phyloP scores from a whole-genome alignment of 2,329 filamentous ascomycete genomes.

The Myriosclerotinia curreyana region DNA sequence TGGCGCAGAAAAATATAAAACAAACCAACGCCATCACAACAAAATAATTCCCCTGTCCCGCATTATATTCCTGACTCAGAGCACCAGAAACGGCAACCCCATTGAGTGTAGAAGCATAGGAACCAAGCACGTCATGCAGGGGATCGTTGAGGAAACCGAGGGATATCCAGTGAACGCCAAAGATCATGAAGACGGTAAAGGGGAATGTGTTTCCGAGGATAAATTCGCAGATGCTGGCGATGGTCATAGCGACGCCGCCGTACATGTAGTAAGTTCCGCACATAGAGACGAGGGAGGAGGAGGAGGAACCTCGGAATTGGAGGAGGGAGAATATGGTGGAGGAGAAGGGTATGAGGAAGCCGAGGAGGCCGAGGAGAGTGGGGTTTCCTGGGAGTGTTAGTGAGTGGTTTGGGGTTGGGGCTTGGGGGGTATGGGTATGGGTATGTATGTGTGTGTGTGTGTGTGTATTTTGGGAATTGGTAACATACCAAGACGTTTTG shows the following conservation, averaged over 20 bases:
- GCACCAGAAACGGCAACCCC: neutral
- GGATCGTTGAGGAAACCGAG: constrained; percentile 49
- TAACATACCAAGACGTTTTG: constrained; percentile 25
- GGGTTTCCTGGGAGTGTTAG: constrained; percentile 5
- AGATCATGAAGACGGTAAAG: constrained; percentile 24
- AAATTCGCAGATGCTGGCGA: constrained; percentile 27
- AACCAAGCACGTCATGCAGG: constrained; percentile 65
- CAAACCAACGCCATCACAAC: constrained; percentile 23
- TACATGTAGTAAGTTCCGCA: constrained; percentile 22
- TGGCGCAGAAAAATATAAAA: constrained; percentile 22
- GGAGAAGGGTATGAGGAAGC: constrained; percentile 24
- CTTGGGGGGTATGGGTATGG: too few relatives aligned
- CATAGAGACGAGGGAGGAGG: constrained; percentile 17
- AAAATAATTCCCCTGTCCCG: constrained; percentile 25
- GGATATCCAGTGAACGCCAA: constrained; percentile 23
- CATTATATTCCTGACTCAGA: constrained; percentile 22
- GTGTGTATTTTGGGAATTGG: too few relatives aligned
- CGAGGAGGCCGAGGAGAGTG: constrained; percentile 18
- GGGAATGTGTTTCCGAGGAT: constrained; percentile 27
- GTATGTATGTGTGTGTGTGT: too few relatives aligned
- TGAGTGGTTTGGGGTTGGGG: neutral
- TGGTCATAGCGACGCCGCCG: constrained; percentile 25
- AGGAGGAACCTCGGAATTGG: constrained; percentile 22
- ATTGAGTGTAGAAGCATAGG: constrained; percentile 44
- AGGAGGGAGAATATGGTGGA: constrained; percentile 23